Percentiles rank a stretch among this genome's conserved stretches.
These are phyloP conservation scores for Rhodotorula mucilaginosa DNA, from an alignment of 1,284 basidiomycete species.

Conservation along the genomic window DNA sequence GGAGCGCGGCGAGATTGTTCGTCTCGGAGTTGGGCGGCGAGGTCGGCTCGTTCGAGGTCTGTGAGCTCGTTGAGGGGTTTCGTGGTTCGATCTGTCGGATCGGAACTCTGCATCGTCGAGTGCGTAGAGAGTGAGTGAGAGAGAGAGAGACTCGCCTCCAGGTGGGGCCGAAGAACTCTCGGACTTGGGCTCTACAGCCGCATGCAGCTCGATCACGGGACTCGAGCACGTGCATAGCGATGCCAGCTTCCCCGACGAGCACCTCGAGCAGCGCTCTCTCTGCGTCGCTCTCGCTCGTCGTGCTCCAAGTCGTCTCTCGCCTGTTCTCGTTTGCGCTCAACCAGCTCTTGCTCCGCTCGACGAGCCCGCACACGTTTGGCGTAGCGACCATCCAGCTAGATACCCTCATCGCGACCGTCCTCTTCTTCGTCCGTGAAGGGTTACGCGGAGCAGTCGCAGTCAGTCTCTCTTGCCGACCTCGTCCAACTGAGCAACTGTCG, in stretches of 20 bases:
- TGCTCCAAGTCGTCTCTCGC: conserved; percentile 79
- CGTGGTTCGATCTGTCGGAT: background rate
- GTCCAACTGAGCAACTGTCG: background rate
- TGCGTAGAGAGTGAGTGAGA: background rate
- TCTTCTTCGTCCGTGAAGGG: conserved; percentile 89
- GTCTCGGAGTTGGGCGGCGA: conserved; percentile 28
- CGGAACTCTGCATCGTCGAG: background rate
- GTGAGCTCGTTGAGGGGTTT: conserved; percentile 21
- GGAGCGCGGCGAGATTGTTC: conserved; percentile 36
- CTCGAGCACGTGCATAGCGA: background rate
- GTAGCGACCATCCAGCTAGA: conserved; percentile 84
- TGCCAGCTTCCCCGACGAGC: background rate
- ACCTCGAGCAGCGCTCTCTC: background rate
- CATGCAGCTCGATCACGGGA: conserved; percentile 40
- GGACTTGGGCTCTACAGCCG: background rate
- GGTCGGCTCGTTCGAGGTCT: conserved; percentile 32
- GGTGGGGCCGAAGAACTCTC: background rate
- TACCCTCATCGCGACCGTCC: conserved; percentile 77
- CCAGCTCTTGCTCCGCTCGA: conserved; percentile 77
- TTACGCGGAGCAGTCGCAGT: conserved; percentile 74
- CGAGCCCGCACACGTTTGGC: conserved; percentile 80
- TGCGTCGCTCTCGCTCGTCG: conserved; percentile 62
- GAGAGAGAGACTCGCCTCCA: too few relatives aligned
- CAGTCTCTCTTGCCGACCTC: conserved; percentile 3
- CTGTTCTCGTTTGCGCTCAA: conserved; percentile 84